A percentile compares a stretch with the other conserved stretches of the same genome.
These are phyloP conservation scores for peach (Prunus persica) DNA, from an alignment of 306 rosid species.

Conservation along the genomic window Prunus_persica_NCBIv2 NC_034009.1:28196501-28197000, in stretches of 20 bases:
- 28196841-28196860: conserved; percentile 1
- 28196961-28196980: not conserved
- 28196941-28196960: conserved; percentile 2
- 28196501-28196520: conserved; percentile 43
- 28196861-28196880: not conserved
- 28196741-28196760: not conserved
- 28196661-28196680: not conserved
- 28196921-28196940: not conserved
- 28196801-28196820: not conserved
- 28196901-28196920: not conserved
- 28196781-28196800: conserved; percentile 9
- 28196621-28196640: not conserved
- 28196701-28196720: not conserved
- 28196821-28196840: not conserved
- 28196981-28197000: not conserved
- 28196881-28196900: not conserved
- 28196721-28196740: not conserved
- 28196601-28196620: not conserved
- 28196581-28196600: conserved; percentile 6
- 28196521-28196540: conserved; percentile 57
- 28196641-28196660: not conserved
- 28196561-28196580: conserved; percentile 14
- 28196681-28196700: not conserved
- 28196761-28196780: not conserved
- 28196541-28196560: conserved; percentile 24